Conservation (phyloP, 2,329 filamentous ascomycete species). For the Aspergillus ruber region DNA sequence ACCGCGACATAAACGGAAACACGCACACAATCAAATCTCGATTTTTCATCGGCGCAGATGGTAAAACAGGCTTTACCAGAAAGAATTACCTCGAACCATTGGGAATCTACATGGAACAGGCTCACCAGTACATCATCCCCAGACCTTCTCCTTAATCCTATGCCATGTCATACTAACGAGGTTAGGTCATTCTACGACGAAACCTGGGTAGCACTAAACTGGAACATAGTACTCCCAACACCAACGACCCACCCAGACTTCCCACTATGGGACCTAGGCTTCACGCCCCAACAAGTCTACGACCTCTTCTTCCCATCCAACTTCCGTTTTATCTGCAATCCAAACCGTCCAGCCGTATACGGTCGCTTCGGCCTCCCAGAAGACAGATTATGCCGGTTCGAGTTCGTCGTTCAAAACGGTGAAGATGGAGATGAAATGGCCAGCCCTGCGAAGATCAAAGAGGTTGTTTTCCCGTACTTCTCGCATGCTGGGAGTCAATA, state of each 20-base stretch:
- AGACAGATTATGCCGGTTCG: conserved; percentile 36
- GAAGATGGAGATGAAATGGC: conserved; percentile 28
- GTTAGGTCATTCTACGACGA: conserved; percentile 21
- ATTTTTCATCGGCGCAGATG: conserved; percentile 42
- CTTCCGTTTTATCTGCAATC: conserved; percentile 42
- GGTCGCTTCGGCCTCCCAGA: conserved; percentile 39
- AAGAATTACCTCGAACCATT: conserved; percentile 42
- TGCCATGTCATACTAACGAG: conserved; percentile 4
- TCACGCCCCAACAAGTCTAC: conserved; percentile 42
- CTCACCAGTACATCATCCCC: conserved; percentile 14
- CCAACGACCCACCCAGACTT: conserved; percentile 43
- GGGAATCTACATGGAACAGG: conserved; percentile 32
- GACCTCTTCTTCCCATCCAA: conserved; percentile 42
- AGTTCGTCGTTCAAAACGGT: conserved; percentile 26
- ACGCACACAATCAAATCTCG: conserved; percentile 12
- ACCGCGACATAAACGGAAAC: conserved; percentile 14
- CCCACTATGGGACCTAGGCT: conserved; percentile 43
- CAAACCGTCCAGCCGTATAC: conserved; percentile 37
- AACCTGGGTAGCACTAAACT: conserved; percentile 46
- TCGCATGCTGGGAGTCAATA: conserved; percentile 20
- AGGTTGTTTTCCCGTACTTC: conserved; percentile 21
- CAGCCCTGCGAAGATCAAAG: conserved; percentile 8
- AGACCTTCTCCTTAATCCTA: too few species aligned
- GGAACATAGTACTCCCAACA: conserved; percentile 39
- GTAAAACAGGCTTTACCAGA: conserved; percentile 42